Conservation (phyloP, 1,284 basidiomycete genomes). For the Malassezia restricta region DNA sequence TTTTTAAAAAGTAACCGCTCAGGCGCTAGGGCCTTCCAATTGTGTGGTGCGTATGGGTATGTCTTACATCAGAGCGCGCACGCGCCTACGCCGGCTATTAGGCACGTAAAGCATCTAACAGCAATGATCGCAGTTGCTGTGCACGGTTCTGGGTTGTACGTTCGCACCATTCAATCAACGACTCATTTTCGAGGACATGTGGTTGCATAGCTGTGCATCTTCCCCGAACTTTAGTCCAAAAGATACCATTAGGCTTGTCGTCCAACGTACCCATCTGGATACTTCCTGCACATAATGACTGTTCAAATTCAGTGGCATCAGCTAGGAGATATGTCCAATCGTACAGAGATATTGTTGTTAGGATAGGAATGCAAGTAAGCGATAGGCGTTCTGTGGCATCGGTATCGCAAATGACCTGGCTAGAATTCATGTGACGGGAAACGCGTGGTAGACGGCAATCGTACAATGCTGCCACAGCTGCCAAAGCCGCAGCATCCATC, state of each 20-base stretch:
- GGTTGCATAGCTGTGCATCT: neutral
- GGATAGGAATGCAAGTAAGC: constrained; percentile 53
- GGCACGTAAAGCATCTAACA: constrained; percentile 1
- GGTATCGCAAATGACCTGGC: constrained; percentile 54
- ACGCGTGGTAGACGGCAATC: constrained; percentile 64
- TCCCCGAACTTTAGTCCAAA: constrained; percentile 1
- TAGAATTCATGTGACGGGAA: constrained; percentile 57
- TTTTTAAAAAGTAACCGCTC: constrained; percentile 41
- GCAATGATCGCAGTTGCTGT: neutral
- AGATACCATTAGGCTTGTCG: neutral
- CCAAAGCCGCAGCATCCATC: constrained; percentile 76
- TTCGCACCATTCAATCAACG: constrained; percentile 7
- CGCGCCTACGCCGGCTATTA: constrained; percentile 39
- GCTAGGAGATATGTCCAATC: constrained; percentile 58
- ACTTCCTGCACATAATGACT: constrained; percentile 55
- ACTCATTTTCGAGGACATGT: neutral
- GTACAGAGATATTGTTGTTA: constrained; percentile 69
- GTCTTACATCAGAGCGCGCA: constrained; percentile 27
- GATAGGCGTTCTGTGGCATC: constrained; percentile 50
- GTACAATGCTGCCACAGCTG: constrained; percentile 70
- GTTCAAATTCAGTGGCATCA: constrained; percentile 80
- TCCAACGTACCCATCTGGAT: constrained; percentile 20
- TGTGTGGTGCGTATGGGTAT: constrained; percentile 22
- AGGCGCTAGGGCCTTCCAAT: constrained; percentile 39
- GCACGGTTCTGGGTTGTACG: constrained; percentile 8